Conservation (phyloP, 768 basidiomycete species). For the Tremella yokohamensis region DNA sequence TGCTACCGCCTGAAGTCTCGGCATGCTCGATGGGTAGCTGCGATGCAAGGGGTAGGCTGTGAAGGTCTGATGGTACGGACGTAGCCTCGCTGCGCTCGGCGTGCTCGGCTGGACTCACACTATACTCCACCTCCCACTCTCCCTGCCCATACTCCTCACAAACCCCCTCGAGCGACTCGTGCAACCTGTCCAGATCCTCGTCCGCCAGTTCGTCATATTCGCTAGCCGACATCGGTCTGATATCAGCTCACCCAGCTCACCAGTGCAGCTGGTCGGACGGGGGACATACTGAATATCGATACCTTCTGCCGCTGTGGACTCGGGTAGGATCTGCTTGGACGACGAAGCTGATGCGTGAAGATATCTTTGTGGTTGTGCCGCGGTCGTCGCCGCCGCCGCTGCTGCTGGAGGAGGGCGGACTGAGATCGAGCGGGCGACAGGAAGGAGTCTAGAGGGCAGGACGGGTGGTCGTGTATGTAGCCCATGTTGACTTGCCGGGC, state of each 20-base stretch:
- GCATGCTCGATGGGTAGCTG: neutral
- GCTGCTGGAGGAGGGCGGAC: too few relatives aligned
- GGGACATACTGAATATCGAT: conserved; percentile 1
- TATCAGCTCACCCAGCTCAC: too few relatives aligned
- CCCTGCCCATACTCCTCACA: conserved; percentile 40
- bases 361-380: too few relatives aligned
- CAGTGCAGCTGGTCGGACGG: neutral
- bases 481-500: too few relatives aligned
- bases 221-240: conserved; percentile 11
- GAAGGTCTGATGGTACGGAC: neutral
- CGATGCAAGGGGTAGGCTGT: too few relatives aligned
- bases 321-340: neutral
- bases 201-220: conserved; percentile 44
- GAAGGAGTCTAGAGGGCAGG: too few relatives aligned
- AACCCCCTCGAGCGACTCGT: conserved; percentile 42
- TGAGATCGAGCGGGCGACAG: too few relatives aligned
- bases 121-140: conserved; percentile 50
- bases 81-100: too few relatives aligned
- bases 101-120: conserved; percentile 44
- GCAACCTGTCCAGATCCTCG: conserved; percentile 44
- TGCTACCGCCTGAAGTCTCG: neutral
- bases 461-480: too few relatives aligned
- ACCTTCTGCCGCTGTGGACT: conserved; percentile 5
- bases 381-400: too few relatives aligned
- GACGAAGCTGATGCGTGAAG: too few relatives aligned